Evolutionary conservation across 1,284 basidiomycete species (phyloP), one percentile per base, ranked within the genome.

Genomic region (Athelia psychrophila): DNA sequence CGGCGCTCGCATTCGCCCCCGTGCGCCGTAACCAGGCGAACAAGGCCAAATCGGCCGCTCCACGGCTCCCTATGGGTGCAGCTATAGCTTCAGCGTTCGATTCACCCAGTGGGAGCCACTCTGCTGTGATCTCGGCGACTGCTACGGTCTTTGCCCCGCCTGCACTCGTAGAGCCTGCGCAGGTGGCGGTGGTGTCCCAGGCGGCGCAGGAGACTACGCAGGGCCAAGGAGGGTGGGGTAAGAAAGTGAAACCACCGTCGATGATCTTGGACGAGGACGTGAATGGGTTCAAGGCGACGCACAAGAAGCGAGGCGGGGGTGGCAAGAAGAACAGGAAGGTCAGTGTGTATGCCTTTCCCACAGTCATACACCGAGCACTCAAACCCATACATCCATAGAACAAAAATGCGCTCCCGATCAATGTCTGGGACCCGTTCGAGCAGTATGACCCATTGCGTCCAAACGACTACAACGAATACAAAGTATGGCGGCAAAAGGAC

Each of bases 401-500:
- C 60, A 87, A 85, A 58, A 77, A 80, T 59, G 66, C 73, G 0
- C 78, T 77, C 44, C 66, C 74, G 6, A 56, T 80, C 2, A 68
- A 68, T 2, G 68, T 79, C 2, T 92, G 90, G 90, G 88, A 92
- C 65, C 90, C 90, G 8, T 67, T 69, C 53, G 91, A 93, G 59
- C 75, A 75, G 27, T 94, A 94, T 61, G 91, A 93, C 56, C 87
- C 90, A 2, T 68, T 84, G 25, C 80, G 87, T 30, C 91, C 92
- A 2, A 93, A 93, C 56, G 91, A 94, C 59, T 94, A 93, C 67
- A 86, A 86, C 57, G 90, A 92, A 60, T 91, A 84, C 73, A 92
- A 91, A 62, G 60, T 81, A 12, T 91, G 83, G 82, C 86, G 85
- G 57, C 80, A 83, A 56, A 82, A 81, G 51, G 87, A 91, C 25